A percentile compares a stretch with the other conserved stretches of the same genome.
These are phyloP conservation scores for Aaosphaeria pasadenensis DNA, from an alignment of 2,329 filamentous ascomycete genomes.

Conservation along the genomic window DNA sequence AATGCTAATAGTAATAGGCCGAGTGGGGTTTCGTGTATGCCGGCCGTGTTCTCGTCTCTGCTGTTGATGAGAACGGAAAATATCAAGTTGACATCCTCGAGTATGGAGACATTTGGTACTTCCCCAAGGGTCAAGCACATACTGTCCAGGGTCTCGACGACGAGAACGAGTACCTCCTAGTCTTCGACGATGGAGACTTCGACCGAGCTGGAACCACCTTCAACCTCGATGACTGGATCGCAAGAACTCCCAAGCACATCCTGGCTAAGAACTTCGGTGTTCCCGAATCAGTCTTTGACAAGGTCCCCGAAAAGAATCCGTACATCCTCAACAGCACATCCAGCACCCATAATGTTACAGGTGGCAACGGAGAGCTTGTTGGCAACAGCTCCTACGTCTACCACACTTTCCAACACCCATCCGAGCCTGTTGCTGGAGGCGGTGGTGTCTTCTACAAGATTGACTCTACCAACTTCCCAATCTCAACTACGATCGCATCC, in stretches of 20 bases:
- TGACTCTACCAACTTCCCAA: constrained; percentile 65
- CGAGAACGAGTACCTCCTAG: constrained; percentile 65
- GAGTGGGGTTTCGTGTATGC: constrained; percentile 65
- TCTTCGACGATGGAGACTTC: constrained; percentile 66
- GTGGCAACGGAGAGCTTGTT: constrained; percentile 48
- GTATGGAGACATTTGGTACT: constrained; percentile 67
- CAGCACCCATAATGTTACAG: constrained; percentile 45
- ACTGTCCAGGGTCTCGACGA: constrained; percentile 64
- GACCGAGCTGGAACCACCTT: constrained; percentile 66
- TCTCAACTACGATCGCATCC: constrained; percentile 63
- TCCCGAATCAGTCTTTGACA: constrained; percentile 57
- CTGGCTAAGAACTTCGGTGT: constrained; percentile 69
- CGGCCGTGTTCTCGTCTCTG: constrained; percentile 57
- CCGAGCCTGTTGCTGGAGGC: constrained; percentile 57
- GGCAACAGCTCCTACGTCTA: constrained; percentile 64
- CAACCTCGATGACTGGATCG: constrained; percentile 67
- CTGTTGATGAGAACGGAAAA: constrained; percentile 60
- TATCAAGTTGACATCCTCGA: constrained; percentile 55
- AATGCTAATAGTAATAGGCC: constrained; percentile 41
- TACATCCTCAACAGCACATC: constrained; percentile 61
- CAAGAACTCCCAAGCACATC: constrained; percentile 61
- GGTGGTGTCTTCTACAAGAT: constrained; percentile 64
- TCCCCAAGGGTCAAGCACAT: constrained; percentile 63
- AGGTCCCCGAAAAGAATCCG: constrained; percentile 56
- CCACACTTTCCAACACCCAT: constrained; percentile 54